Base-by-base conservation (phyloP, 805 yeast genomes). In the Myxozyma sirexii region DNA sequence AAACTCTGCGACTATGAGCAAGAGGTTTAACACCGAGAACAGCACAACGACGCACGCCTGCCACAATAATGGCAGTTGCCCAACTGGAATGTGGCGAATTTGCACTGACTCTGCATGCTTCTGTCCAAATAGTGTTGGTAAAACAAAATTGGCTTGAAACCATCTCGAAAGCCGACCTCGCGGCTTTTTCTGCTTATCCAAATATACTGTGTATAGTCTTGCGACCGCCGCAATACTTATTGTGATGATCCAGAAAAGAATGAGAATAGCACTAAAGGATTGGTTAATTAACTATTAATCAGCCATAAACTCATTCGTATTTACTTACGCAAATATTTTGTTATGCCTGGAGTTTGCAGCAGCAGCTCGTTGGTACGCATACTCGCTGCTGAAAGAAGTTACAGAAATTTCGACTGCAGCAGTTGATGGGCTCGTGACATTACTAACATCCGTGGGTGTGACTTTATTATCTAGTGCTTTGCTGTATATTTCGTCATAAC, bases 1-100 rank as follows among this genome's bases (percentile, higher is more conserved):
- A 24, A 60, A 52, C 24, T 67, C 66, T 13, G 64, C 64, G 8
- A 69, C 67, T 15, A 70, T 53, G 24, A 76, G 66, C 27, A 72
- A 59, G 15, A 72, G 38, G 24, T 75, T 69, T 15, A 81, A 58
- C 1, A 67, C 59, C 15, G 68, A 35, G 63, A 73, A 79, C 1
- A 71, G 75, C 4, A 65, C 19, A 13, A 79, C 59, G 5, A 76
- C 70, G 10, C 75, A 47, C 0, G 77, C 63, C 57, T 79, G 77
- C 23, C 74, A 67, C 35, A 80, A 70, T 8, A 81, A 73, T 2
- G 82, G 82, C 10, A 77, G 33, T 43, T 42, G 60, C 39, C 65
- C 61, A 5, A 66, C 41, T 39, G 66, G 63, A 13, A 59, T 44
- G 1, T 64, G 57, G 15, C 59, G 37, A 15, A 57, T 42, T n/a